Conservation (phyloP, 2,329 filamentous ascomycete species). For the Ophiostoma australiae region DNA sequence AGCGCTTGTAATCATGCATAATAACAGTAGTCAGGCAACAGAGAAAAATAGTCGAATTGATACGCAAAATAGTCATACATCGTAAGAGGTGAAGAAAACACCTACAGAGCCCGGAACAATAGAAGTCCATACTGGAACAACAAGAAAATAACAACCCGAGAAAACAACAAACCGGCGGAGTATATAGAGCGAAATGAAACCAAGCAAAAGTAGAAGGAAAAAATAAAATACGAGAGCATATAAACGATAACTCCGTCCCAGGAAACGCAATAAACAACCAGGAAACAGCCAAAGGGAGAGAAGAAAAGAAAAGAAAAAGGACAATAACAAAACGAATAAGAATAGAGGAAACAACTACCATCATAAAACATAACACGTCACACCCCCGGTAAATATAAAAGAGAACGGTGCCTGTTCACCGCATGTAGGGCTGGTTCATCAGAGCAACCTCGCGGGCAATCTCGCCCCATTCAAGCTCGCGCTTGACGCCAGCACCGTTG, state of each 20-base stretch:
- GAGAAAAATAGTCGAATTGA: not conserved
- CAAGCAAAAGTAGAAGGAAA: not conserved
- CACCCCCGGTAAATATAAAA: not conserved
- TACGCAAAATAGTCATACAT: conserved; percentile 11
- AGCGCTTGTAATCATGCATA: not conserved
- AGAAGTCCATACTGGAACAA: not conserved
- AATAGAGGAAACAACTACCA: not conserved
- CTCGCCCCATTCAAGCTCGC: conserved; percentile 87
- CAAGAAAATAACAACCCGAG: not conserved
- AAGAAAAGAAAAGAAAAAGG: not conserved
- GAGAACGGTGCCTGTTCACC: conserved; percentile 40
- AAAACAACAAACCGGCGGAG: not conserved
- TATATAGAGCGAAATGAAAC: not conserved
- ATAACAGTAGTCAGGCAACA: not conserved
- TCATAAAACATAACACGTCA: not conserved
- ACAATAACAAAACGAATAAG: not conserved
- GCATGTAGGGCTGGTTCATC: conserved; percentile 91
- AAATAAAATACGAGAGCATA: not conserved
- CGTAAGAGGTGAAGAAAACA: not conserved
- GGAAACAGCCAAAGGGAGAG: not conserved
- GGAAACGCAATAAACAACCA: not conserved
- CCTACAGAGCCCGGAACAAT: not conserved
- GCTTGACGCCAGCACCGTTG: conserved; percentile 42
- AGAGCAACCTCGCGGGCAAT: conserved; percentile 85
- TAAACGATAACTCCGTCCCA: not conserved